These are phyloP conservation scores for Diddensiella caesifluorescens DNA, from an alignment of 805 yeast species.

Conservation along the genomic window DNA sequence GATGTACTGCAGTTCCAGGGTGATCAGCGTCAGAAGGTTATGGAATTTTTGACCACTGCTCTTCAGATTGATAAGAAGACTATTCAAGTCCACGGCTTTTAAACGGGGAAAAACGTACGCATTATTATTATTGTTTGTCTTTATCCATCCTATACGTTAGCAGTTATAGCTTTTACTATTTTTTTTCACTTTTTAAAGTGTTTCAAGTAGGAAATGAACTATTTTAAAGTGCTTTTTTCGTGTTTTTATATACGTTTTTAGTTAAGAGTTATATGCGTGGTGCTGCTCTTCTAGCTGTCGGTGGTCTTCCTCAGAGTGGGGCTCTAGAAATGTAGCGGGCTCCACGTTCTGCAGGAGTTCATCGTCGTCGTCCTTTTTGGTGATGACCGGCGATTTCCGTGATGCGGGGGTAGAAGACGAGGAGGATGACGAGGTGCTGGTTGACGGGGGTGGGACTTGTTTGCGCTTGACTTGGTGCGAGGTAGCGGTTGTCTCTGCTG, in stretches of 20 bases:
- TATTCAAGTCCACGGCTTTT: conserved; percentile 98
- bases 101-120: too few species aligned
- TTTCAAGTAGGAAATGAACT: too few species aligned
- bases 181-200: too few species aligned
- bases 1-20: conserved; percentile 98
- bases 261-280: too few species aligned
- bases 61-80: conserved; percentile 90
- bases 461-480: not conserved
- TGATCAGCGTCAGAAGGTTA: conserved; percentile 95
- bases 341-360: not conserved
- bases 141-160: too few species aligned
- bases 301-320: not conserved
- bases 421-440: conserved; percentile 10
- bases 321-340: not conserved
- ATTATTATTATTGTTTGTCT: too few species aligned
- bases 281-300: too few species aligned
- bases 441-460: conserved; percentile 7
- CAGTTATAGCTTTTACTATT: too few species aligned
- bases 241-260: too few species aligned
- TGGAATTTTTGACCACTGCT: conserved; percentile 83
- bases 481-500: conserved; percentile 8
- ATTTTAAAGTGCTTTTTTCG: too few species aligned
- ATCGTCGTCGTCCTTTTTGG: not conserved
- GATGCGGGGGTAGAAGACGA: not conserved
- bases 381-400: not conserved